A percentile compares a stretch with the other conserved stretches of the same genome.
Conservation (phyloP, 1,284 basidiomycete species). For the Fomitiporia mediterranea region DNA sequence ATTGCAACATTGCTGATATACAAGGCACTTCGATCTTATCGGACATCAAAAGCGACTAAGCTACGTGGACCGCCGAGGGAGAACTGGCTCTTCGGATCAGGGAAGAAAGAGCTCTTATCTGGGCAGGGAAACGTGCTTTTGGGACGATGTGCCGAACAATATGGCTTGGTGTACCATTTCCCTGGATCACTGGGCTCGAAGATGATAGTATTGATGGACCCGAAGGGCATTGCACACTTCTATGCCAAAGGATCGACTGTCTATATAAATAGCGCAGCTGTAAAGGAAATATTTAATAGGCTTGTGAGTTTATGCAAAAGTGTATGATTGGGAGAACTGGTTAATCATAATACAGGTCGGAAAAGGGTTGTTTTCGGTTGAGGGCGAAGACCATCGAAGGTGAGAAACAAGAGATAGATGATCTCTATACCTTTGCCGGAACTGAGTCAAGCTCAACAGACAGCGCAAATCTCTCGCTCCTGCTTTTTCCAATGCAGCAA, state of each 20-base stretch:
- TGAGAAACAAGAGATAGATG: conserved; percentile 16
- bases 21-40: too few species aligned
- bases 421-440: too few species aligned
- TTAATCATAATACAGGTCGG: conserved; percentile 37
- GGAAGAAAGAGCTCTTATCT: conserved; percentile 11
- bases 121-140: conserved; percentile 23
- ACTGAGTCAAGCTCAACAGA: too few species aligned
- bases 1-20: too few species aligned
- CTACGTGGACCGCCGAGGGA: conserved; percentile 30
- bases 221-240: conserved; percentile 50
- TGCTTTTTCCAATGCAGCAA: conserved; percentile 38
- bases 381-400: conserved; percentile 46
- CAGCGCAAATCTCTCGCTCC: conserved; percentile 40
- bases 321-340: too few species aligned
- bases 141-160: conserved; percentile 38
- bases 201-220: conserved; percentile 45
- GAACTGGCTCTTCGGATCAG: conserved; percentile 24
- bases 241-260: conserved; percentile 45
- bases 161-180: conserved; percentile 44
- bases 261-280: conserved; percentile 39
- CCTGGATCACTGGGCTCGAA: conserved; percentile 37
- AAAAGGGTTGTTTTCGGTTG: conserved; percentile 44
- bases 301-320: conserved; percentile 42
- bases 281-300: conserved; percentile 37
- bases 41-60: conserved; percentile 30